phyloP scores from a whole-genome alignment of 75 land plant species.

The Gnetum montanum region DNA sequence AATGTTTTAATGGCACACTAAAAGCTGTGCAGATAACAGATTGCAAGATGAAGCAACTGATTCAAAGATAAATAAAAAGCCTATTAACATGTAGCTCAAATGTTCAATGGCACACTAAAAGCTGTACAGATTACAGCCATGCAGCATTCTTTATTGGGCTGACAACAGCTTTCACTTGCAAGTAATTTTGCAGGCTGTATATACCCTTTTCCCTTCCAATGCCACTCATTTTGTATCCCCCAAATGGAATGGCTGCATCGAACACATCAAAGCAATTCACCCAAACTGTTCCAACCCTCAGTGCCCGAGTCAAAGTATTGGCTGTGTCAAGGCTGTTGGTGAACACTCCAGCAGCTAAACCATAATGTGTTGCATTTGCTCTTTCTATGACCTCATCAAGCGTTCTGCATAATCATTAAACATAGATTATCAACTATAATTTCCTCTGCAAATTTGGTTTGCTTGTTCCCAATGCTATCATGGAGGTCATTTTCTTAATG shows the following conservation, averaged over 20 bases:
- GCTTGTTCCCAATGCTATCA: too few species aligned
- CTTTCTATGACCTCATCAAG: constrained; percentile 52
- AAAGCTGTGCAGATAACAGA: too few species aligned
- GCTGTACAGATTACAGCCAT: constrained; percentile 62
- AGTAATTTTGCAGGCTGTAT: constrained; percentile 65
- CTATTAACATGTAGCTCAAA: too few species aligned
- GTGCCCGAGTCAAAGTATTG: constrained; percentile 61
- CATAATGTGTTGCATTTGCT: constrained; percentile 65
- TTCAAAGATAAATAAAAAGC: too few species aligned
- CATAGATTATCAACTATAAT: too few species aligned
- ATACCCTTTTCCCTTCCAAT: constrained; percentile 85
- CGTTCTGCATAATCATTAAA: constrained; percentile 31
- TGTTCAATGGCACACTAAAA: too few species aligned
- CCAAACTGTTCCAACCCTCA: constrained; percentile 82
- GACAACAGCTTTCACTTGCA: constrained; percentile 82
- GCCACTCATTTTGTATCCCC: constrained; percentile 96
- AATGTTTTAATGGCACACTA: too few species aligned
- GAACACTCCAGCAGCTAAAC: constrained; percentile 94
- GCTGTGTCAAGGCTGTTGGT: constrained; percentile 66
- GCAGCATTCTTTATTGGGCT: constrained; percentile 49
- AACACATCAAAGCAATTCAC: constrained; percentile 80
- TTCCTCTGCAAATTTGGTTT: too few species aligned
- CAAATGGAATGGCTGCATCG: constrained; percentile 91
- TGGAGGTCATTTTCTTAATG: too few species aligned
- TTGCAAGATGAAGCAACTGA: too few species aligned